Conservation (phyloP, 2,329 filamentous ascomycete species). For the Apiospora pterosperma region DNA sequence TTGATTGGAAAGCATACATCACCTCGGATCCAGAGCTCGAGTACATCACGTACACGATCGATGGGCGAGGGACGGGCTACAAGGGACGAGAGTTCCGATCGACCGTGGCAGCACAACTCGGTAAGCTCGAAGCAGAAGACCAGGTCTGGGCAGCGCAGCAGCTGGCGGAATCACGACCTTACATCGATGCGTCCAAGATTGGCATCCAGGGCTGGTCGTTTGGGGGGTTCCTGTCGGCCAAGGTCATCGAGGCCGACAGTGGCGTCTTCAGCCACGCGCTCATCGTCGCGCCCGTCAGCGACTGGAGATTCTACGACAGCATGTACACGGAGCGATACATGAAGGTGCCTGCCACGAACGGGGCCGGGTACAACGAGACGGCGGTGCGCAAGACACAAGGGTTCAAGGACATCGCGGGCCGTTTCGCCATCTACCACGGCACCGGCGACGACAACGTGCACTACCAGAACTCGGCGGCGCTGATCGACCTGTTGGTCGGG, state of each 20-base stretch:
- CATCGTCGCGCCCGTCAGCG: constrained; percentile 62
- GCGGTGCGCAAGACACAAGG: constrained; percentile 56
- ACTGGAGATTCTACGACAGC: constrained; percentile 69
- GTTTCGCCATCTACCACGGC: constrained; percentile 62
- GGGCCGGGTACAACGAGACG: constrained; percentile 56
- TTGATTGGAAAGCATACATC: constrained; percentile 61
- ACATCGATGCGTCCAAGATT: constrained; percentile 55
- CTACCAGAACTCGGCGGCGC: constrained; percentile 61
- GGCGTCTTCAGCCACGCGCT: constrained; percentile 60
- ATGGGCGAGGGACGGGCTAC: constrained; percentile 64
- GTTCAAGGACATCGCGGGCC: constrained; percentile 60
- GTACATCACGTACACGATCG: constrained; percentile 65
- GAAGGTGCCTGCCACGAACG: constrained; percentile 57
- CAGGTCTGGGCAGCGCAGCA: constrained; percentile 65
- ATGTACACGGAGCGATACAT: constrained; percentile 74
- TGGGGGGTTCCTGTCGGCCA: constrained; percentile 63
- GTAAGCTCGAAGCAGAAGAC: constrained; percentile 60
- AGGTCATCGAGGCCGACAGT: constrained; percentile 61
- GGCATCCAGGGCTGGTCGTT: constrained; percentile 70
- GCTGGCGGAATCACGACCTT: constrained; percentile 46
- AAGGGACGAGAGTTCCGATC: constrained; percentile 62
- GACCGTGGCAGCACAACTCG: constrained; percentile 55
- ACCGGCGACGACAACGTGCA: constrained; percentile 71
- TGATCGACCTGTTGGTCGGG: constrained; percentile 59
- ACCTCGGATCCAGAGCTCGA: constrained; percentile 64